Base-by-base conservation (phyloP, 2,329 filamentous ascomycete species). In the Fusarium chaquense region DNA sequence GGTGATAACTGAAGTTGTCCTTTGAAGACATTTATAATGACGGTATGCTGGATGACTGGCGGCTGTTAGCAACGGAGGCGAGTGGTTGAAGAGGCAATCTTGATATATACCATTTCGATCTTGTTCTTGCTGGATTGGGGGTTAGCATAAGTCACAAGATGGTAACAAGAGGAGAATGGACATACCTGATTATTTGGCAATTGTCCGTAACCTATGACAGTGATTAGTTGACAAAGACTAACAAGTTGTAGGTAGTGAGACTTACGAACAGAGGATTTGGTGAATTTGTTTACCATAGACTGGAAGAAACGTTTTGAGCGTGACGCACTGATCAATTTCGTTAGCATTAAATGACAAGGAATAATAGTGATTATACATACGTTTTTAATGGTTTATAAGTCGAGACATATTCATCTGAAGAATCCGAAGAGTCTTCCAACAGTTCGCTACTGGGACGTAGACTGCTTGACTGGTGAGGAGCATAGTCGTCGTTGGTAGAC, bases 221-320 rank as follows among this genome's bases (percentile, higher is more conserved):
- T 44, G 43, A 35, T 72, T 40, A 72, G 36, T 53, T 55, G 28
- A 22, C 43, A 40, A 44, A 40, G 18, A 28, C 33, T 45, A 36
- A 28, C 33, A 9, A 5, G 22, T 44, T 47, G 13, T 33, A 18
- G 69, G 3, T 18, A 6, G 6, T 32, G 55, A 44, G 22, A 72
- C 70, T 40, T 18, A 72, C 70, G 70, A 53, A 65, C 64, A 40
- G 67, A 68, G 16, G 70, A 56, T 57, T 71, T 72, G 45, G n/a
- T 71, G 30, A 72, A 72, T 18, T 68, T 72, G 10, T 49, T 70
- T 20, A 72, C 63, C 22, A 72, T 65, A 24, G 57, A 58, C 47
- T 70, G 70, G 36, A 72, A 72, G 58, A 72, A 72, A 20, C 70
- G 63, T 55, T 69, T 72, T 20, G 70, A 72, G 9, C 70, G 70